Conservation (phyloP, 2,329 filamentous ascomycete species). For the Trichoderma sp. region DNA sequence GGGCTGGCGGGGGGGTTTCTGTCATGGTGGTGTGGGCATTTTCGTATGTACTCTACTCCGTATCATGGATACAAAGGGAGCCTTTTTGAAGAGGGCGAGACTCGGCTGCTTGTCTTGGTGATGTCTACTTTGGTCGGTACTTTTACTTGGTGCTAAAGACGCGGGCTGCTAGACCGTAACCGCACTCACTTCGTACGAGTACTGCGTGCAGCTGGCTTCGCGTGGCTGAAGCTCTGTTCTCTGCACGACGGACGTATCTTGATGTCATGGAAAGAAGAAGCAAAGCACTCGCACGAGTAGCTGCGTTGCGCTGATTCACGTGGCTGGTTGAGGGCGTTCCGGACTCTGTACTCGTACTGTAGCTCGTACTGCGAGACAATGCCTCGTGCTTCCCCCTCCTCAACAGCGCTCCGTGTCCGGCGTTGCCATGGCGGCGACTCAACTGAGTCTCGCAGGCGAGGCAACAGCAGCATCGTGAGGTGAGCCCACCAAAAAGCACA, state of each 20-base stretch:
- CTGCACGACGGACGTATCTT: not conserved
- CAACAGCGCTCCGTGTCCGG: not conserved
- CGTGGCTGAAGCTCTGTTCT: conserved; percentile 2
- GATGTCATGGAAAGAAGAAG: conserved; percentile 1
- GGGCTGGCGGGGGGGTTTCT: not conserved
- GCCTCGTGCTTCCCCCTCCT: not conserved
- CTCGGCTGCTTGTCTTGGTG: not conserved
- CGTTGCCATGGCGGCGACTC: conserved; percentile 17
- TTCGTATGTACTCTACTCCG: not conserved
- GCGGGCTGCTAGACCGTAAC: not conserved
- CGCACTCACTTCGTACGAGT: not conserved
- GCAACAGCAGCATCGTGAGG: conserved; percentile 3
- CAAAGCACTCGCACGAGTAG: not conserved
- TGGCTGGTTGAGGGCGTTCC: not conserved
- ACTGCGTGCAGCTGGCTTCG: not conserved
- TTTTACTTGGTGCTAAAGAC: not conserved
- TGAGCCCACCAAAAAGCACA: conserved; percentile 13
- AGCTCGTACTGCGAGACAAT: not conserved
- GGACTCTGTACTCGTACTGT: not conserved
- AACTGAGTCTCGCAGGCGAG: not conserved
- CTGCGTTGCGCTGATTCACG: not conserved
- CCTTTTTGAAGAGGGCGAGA: not conserved
- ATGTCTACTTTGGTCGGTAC: not conserved
- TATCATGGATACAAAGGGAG: not conserved
- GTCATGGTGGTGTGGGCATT: conserved; percentile 9